A percentile compares a stretch with the other conserved stretches of the same genome.
phyloP scores from a whole-genome alignment of 225 moss, liverwort and hornwort species.

The Polytrichum commune region DNA sequence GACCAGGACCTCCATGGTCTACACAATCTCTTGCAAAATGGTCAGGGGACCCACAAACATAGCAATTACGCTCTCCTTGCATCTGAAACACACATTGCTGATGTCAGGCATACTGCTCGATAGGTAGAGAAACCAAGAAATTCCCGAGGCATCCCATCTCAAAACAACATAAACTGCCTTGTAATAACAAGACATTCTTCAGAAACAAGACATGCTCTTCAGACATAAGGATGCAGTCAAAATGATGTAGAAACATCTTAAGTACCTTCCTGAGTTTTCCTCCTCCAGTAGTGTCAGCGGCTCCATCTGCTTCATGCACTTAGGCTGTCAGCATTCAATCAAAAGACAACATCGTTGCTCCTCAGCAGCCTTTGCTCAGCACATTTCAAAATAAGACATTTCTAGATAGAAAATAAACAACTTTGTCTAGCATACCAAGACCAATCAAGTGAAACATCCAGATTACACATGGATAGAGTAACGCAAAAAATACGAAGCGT shows the following conservation, averaged over 20 bases:
- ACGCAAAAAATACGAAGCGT: no score
- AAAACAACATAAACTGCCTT: no score
- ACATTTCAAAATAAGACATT: no score
- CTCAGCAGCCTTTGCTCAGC: conserved; percentile 11
- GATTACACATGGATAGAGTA: no score
- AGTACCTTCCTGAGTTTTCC: conserved; percentile 85
- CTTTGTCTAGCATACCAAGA: no score
- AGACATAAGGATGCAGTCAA: neutral
- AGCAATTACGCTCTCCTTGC: conserved; percentile 89
- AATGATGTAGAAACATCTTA: conserved; percentile 1
- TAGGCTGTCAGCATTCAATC: conserved; percentile 37
- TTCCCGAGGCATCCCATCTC: no score
- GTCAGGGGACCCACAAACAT: conserved; percentile 92
- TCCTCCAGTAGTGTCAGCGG: conserved; percentile 66
- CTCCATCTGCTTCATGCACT: conserved; percentile 88
- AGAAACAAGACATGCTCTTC: no score
- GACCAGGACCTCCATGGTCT: conserved; percentile 74
- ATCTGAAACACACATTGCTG: conserved; percentile 17
- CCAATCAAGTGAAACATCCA: no score
- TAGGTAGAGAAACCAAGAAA: no score
- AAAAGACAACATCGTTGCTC: conserved; percentile 12
- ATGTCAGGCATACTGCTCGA: neutral
- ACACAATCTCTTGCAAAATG: conserved; percentile 94
- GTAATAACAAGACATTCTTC: no score
- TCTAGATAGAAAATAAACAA: no score